Conservation (phyloP, 1,284 basidiomycete species). For the Tilletia caries region DNA sequence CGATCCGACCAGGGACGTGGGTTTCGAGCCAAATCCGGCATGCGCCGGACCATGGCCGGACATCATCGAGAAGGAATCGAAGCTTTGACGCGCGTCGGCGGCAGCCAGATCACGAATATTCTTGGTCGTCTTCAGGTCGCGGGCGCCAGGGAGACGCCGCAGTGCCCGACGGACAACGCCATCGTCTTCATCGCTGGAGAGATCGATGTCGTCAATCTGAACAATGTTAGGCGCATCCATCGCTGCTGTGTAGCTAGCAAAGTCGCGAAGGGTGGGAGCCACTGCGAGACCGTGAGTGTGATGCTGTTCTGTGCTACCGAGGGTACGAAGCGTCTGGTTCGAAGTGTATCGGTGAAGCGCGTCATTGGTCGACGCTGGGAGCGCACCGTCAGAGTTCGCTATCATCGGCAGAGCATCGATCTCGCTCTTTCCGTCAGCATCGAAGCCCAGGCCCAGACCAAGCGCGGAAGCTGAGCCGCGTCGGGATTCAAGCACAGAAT, state of each 20-base stretch:
- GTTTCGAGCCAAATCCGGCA: constrained; percentile 9
- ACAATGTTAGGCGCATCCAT: constrained; percentile 34
- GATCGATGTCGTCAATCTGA: constrained; percentile 48
- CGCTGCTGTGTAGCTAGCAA: not conserved
- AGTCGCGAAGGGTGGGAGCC: not conserved
- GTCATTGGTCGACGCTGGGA: not conserved
- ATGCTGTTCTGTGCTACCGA: not conserved
- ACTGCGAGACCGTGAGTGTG: not conserved
- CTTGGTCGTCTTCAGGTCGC: constrained; percentile 44
- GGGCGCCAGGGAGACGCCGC: constrained; percentile 42
- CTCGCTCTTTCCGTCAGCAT: not conserved
- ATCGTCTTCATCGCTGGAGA: constrained; percentile 50
- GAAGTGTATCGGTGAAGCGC: constrained; percentile 6
- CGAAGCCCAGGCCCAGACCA: not conserved
- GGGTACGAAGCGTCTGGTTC: constrained; percentile 3
- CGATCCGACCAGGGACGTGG: constrained; percentile 13
- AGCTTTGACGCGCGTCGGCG: constrained; percentile 23
- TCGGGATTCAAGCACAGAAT: not conserved
- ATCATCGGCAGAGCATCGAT: not conserved
- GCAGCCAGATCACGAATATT: constrained; percentile 34
- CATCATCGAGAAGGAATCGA: constrained; percentile 26
- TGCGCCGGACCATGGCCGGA: constrained; percentile 11
- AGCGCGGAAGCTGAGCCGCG: not conserved
- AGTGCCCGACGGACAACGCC: constrained; percentile 41
- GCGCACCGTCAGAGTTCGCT: not conserved